These are phyloP conservation scores for Mycena capillaripes DNA, from an alignment of 768 basidiomycete genomes.

Conservation along the genomic window DNA sequence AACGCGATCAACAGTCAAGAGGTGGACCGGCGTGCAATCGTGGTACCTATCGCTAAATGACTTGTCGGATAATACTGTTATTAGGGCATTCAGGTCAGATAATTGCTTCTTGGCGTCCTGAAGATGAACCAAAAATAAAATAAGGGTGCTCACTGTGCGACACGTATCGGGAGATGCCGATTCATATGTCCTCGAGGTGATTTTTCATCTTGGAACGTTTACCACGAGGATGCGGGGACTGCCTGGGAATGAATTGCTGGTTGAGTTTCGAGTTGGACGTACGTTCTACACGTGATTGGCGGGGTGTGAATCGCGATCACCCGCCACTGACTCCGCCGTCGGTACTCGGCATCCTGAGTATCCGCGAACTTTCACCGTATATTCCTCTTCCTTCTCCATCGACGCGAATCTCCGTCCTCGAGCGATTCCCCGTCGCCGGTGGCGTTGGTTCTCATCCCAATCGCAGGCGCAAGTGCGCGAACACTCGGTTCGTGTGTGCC, in stretches of 20 bases:
- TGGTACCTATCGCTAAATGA: not conserved
- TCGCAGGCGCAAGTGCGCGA: not conserved
- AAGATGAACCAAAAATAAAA: not conserved
- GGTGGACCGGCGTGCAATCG: not conserved
- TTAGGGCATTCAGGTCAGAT: not conserved
- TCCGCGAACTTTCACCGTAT: not conserved
- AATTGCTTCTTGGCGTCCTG: not conserved
- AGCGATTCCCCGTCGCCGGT: slow-evolving; percentile 1
- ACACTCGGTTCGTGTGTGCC: not conserved
- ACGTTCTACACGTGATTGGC: not conserved
- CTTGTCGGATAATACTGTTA: not conserved
- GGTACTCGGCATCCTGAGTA: not conserved
- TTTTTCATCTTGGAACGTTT: not conserved
- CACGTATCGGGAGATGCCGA: not conserved
- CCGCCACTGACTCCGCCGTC: not conserved
- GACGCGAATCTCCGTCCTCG: not conserved
- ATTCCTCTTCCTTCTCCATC: not conserved
- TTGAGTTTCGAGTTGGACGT: not conserved
- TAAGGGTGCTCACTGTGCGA: not conserved
- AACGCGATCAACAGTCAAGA: not conserved
- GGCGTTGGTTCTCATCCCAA: not conserved
- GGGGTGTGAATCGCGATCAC: too few relatives aligned
- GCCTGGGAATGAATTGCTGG: not conserved
- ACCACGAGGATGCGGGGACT: not conserved
- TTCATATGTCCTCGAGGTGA: not conserved